Conservation (phyloP, 805 yeast genomes). For the Suhomyces emberorum region DNA sequence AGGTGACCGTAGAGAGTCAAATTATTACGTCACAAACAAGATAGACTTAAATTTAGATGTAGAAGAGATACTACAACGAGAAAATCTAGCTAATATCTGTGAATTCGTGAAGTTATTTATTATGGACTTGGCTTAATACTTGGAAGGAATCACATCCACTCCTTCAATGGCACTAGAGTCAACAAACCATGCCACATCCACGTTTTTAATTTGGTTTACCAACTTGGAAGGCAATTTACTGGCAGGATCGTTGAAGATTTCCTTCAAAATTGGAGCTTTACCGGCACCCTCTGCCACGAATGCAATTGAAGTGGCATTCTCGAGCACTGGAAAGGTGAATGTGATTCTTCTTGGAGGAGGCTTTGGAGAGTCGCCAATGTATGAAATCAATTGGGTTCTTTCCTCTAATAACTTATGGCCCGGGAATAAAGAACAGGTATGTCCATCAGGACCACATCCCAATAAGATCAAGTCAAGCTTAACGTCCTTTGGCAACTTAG, state of each 20-base stretch:
- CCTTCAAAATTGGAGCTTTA: constrained; percentile 67
- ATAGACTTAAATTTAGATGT: no score
- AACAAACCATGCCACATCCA: constrained; percentile 77
- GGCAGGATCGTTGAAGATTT: constrained; percentile 57
- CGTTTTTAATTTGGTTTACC: constrained; percentile 55
- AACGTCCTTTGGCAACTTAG: constrained; percentile 46
- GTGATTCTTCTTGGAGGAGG: constrained; percentile 94
- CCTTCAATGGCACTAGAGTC: constrained; percentile 73
- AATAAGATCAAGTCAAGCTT: constrained; percentile 65
- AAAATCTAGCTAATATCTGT: no score
- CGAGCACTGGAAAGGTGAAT: constrained; percentile 74
- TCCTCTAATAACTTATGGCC: constrained; percentile 69
- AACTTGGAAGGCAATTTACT: constrained; percentile 65
- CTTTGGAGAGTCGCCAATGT: constrained; percentile 82
- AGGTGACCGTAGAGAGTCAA: no score
- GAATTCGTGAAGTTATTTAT: no score
- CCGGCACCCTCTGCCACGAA: constrained; percentile 90
- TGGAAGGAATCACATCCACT: constrained; percentile 43
- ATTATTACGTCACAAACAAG: no score
- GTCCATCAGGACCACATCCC: constrained; percentile 97
- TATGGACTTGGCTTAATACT: no score
- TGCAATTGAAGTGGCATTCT: constrained; percentile 51
- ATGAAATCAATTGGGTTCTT: constrained; percentile 49
- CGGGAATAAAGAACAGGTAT: constrained; percentile 90
- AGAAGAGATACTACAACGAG: no score